Evolutionary conservation across 257 asterid species (phyloP).

Genomic region (Thymus mandschuricus): DNA sequence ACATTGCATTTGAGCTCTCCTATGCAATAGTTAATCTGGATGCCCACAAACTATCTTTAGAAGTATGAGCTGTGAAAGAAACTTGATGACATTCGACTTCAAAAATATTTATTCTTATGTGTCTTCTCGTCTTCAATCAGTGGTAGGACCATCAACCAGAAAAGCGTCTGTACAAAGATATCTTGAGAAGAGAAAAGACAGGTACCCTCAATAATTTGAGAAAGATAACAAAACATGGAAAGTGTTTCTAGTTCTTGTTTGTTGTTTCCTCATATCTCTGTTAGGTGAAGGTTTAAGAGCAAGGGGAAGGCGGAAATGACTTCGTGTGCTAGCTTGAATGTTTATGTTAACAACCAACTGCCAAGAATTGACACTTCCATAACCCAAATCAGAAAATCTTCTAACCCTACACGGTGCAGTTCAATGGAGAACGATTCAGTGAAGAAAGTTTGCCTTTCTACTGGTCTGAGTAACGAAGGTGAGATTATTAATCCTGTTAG

Average conservation of each 20-base stretch:
- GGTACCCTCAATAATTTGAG: constrained; percentile 53
- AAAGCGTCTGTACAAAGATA: constrained; percentile 90
- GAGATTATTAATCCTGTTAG: constrained; percentile 24
- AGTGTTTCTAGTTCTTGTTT: constrained; percentile 39
- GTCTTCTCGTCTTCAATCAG: constrained; percentile 43
- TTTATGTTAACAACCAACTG: constrained; percentile 47
- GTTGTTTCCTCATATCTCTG: constrained; percentile 65
- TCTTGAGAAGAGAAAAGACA: constrained; percentile 96
- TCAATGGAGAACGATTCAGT: constrained; percentile 51
- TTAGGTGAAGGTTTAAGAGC: constrained; percentile 97
- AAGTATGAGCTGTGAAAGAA: constrained; percentile 18
- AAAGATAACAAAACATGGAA: constrained; percentile 26
- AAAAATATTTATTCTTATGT: constrained; percentile 25
- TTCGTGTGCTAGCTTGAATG: constrained; percentile 57
- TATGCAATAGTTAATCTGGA: constrained; percentile 13
- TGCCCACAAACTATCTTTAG: constrained; percentile 6
- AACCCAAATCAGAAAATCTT: constrained; percentile 53
- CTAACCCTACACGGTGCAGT: constrained; percentile 55
- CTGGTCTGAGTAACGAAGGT: constrained; percentile 60
- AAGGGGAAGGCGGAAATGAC: constrained; percentile 70
- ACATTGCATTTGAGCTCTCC: constrained; percentile 13
- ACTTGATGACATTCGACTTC: constrained; percentile 16
- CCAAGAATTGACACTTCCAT: constrained; percentile 52
- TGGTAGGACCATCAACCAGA: constrained; percentile 73
- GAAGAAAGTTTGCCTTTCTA: constrained; percentile 46